Conservation (phyloP, 768 basidiomycete species). For the Tephrocybe rancida region DNA sequence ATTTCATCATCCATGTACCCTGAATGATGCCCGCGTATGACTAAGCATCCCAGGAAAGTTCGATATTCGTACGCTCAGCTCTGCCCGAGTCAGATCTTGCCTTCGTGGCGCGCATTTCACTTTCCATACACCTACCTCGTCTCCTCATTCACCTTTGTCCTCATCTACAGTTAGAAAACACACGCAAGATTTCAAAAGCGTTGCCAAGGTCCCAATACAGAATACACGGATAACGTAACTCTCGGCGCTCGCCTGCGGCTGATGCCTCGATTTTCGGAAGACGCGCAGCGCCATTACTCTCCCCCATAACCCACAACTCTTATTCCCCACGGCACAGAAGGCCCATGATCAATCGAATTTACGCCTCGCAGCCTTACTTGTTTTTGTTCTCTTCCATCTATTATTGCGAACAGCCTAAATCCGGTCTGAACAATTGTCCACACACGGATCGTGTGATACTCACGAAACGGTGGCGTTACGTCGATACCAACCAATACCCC, state of each 20-base stretch:
- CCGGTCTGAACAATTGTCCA: too few relatives aligned
- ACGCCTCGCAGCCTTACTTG: too few relatives aligned
- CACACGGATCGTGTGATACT: too few relatives aligned
- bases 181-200: not conserved
- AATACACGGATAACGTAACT: not conserved
- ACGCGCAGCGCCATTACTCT: too few relatives aligned
- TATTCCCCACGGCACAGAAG: not conserved
- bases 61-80: not conserved
- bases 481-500: too few relatives aligned
- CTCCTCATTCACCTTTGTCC: not conserved
- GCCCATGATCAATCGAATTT: too few relatives aligned
- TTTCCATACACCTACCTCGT: not conserved
- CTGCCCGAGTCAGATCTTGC: not conserved
- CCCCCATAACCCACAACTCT: not conserved
- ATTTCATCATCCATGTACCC: slow-evolving; percentile 2
- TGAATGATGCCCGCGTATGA: slow-evolving; percentile 4
- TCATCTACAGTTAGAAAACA: not conserved
- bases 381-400: too few relatives aligned
- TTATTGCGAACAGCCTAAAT: too few relatives aligned
- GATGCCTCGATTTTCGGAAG: slow-evolving; percentile 3
- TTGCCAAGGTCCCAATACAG: not conserved
- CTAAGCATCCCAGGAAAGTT: slow-evolving; percentile 8
- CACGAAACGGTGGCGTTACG: too few relatives aligned
- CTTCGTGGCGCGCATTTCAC: slow-evolving; percentile 1
- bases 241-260: not conserved